Base-by-base conservation (phyloP, 1,284 basidiomycete genomes). In the Fomitopsis schrenkii region DNA sequence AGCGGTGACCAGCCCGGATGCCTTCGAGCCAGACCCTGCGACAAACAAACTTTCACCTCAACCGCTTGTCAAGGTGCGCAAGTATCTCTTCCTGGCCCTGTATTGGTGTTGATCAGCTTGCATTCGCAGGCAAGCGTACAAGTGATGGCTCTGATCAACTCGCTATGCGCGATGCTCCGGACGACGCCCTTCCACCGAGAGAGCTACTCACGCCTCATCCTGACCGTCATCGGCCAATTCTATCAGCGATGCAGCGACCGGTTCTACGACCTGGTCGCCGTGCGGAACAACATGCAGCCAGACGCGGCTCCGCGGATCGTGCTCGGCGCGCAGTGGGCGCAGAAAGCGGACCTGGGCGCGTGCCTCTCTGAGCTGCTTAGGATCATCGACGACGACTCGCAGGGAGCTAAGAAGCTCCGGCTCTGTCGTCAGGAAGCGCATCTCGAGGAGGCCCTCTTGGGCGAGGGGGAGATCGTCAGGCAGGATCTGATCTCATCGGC, bases 121-220 rank as follows among this genome's bases (percentile, higher is more conserved):
- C 55, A 17, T 54, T 28, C 65, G 28, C 61, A 94, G 90, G 90
- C 91, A 33, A 88, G 86, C 67, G 93, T 88, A 2, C 88, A 95
- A 66, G 79, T 98, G 22, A 91, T 97, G 80, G 90, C 93, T 0
- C 78, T 99, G 48, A 91, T 97, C 69, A 96, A 97, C 71, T 95
- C 93, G 1, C 80, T 99, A 2, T 98, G 95, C 70, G 83, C 86
- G 8, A 98, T 98, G 95, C 83, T 98, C 9, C 84, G 88, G 59
- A 90, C 89, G 15, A 95, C 94, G n/a, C 95, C 97, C 0, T 98
- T 99, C 78, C 96, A 98, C 70, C 85, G 90, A 62, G 97, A 98
- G 72, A 95, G 89, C 72, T 96, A 98, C 74, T 90, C 94, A 35
- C 86, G 94, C n/a, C 80, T 99, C 42, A 95, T 99, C 63, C 84